Percentiles rank a stretch among this genome's conserved stretches.
Evolutionary conservation across 1,284 basidiomycete species (phyloP).

Genomic region (Bondarzewia mesenterica): DNA sequence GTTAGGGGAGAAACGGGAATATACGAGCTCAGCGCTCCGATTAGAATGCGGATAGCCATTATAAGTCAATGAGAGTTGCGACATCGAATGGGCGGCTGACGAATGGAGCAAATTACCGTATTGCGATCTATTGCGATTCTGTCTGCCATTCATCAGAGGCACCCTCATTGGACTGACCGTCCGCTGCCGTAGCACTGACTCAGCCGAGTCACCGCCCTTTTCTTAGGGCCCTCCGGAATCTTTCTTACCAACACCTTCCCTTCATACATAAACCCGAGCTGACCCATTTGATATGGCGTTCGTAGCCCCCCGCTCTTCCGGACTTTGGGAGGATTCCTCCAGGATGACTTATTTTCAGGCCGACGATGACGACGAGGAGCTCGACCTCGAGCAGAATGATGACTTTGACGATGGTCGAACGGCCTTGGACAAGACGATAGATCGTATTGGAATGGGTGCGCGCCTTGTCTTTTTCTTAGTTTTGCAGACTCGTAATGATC

Average conservation of each 20-base stretch:
- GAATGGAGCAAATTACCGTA: no score
- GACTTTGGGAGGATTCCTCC: slow-evolving; percentile 33
- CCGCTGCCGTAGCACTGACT: not conserved
- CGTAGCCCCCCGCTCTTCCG: slow-evolving; percentile 38
- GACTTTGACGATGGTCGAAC: slow-evolving; percentile 46
- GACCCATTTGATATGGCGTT: slow-evolving; percentile 15
- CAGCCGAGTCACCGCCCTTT: not conserved
- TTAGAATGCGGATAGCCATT: no score
- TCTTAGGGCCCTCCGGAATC: no score
- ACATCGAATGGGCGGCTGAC: no score
- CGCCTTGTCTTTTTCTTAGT: slow-evolving; percentile 2
- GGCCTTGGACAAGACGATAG: slow-evolving; percentile 79
- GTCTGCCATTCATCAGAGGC: no score
- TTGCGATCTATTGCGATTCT: no score
- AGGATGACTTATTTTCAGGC: slow-evolving; percentile 24
- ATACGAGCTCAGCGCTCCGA: no score
- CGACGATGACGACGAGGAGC: slow-evolving; percentile 28
- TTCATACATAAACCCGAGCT: not conserved
- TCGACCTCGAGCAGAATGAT: slow-evolving; percentile 28
- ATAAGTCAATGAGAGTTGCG: no score
- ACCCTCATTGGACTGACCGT: no score
- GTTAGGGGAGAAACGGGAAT: no score
- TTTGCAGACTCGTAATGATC: slow-evolving; percentile 1
- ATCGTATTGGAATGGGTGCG: slow-evolving; percentile 83
- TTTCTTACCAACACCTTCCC: no score